Percentiles rank a stretch among this genome's conserved stretches.
phyloP scores from a whole-genome alignment of 2,329 filamentous ascomycete genomes.

The Beauveria australis region DNA sequence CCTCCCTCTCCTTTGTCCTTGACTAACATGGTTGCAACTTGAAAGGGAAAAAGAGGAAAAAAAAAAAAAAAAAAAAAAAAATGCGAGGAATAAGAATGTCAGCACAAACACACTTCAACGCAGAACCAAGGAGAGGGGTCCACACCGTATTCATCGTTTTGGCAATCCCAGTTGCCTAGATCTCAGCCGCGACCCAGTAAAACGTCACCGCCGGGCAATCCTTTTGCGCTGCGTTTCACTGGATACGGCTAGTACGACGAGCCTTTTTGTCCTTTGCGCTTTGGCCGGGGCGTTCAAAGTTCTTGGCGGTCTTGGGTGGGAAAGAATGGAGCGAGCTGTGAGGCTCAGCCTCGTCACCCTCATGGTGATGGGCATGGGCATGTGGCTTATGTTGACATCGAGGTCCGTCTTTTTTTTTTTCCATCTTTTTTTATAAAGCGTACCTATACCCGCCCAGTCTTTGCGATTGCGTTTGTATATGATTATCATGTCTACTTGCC shows the following conservation, averaged over 20 bases:
- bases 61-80: too few species aligned
- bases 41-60: too few species aligned
- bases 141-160: background rate
- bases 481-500: background rate
- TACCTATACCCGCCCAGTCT: background rate
- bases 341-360: background rate
- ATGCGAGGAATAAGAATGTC: too few species aligned
- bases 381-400: background rate
- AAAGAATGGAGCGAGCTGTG: background rate
- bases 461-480: background rate
- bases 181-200: constrained; percentile 5
- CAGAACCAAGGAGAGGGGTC: background rate
- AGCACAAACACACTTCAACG: too few species aligned
- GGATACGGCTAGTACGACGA: constrained; percentile 5
- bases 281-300: background rate
- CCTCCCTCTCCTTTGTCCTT: too few species aligned
- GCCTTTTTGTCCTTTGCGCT: background rate
- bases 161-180: background rate
- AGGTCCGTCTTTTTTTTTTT: too few species aligned
- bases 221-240: background rate
- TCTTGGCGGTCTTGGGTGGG: background rate
- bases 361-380: too few species aligned
- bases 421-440: background rate
- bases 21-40: too few species aligned
- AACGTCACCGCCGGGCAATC: background rate